Evolutionary conservation across 768 basidiomycete genomes (phyloP).

Genomic region (Infundibulicybe gibba): DNA sequence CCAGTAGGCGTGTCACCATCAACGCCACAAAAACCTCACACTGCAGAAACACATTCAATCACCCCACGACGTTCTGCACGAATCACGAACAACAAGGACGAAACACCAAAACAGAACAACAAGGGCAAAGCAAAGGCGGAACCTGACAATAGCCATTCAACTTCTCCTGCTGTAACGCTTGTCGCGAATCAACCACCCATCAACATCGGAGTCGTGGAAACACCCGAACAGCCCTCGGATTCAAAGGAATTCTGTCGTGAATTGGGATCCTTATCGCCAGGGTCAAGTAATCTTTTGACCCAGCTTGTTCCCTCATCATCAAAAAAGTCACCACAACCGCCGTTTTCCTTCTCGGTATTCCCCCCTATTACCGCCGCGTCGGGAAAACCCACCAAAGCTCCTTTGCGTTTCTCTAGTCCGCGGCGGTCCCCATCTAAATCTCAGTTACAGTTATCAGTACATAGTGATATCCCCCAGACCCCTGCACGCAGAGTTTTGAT

Average conservation of each 20-base stretch:
- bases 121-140: too few species aligned
- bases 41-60: too few species aligned
- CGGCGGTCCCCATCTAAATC: conserved; percentile 27
- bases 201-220: too few species aligned
- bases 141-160: not conserved
- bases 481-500: conserved; percentile 67
- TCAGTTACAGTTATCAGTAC: conserved; percentile 19
- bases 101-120: too few species aligned
- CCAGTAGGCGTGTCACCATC: too few species aligned
- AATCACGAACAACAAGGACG: too few species aligned
- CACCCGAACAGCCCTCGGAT: too few species aligned
- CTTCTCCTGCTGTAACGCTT: conserved; percentile 1
- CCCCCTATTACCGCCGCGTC: conserved; percentile 10
- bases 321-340: not conserved
- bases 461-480: conserved; percentile 42
- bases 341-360: not conserved
- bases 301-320: conserved; percentile 26
- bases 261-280: conserved; percentile 58
- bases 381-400: conserved; percentile 12
- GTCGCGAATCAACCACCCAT: conserved; percentile 12
- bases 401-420: conserved; percentile 17
- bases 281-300: conserved; percentile 41
- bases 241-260: conserved; percentile 28
- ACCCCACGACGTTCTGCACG: too few species aligned
- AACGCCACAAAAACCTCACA: too few species aligned